Percentiles rank a stretch among this genome's conserved stretches.
Conservation (phyloP, 352 stramenopile species). For the Phytophthora ohioensis region DNA sequence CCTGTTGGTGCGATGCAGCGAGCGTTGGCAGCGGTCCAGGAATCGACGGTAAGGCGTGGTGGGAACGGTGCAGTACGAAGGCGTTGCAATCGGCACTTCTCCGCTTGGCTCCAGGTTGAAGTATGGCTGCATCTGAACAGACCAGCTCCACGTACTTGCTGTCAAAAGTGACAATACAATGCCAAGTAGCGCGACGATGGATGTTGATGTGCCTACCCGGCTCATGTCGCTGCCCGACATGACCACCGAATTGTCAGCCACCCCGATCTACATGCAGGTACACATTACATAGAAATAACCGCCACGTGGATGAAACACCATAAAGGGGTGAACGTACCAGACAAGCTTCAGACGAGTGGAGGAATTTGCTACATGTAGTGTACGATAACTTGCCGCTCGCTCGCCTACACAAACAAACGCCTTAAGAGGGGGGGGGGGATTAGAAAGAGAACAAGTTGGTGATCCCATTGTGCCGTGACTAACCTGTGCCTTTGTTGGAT, state of each 20-base stretch:
- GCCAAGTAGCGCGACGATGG: background rate
- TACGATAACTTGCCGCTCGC: background rate
- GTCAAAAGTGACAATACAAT: conserved; percentile 4
- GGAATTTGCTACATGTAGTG: background rate
- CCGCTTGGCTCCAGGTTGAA: background rate
- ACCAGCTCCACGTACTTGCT: background rate
- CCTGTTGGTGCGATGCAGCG: conserved; percentile 1
- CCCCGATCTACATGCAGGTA: too few species aligned
- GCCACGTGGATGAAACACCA: too few species aligned
- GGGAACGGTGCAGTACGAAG: conserved; percentile 13
- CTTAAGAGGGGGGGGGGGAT: background rate
- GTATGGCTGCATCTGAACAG: conserved; percentile 10
- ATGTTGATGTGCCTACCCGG: background rate
- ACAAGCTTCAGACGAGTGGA: too few species aligned
- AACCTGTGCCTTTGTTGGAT: background rate
- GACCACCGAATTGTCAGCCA: background rate
- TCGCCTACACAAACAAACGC: background rate
- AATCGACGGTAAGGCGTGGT: conserved; percentile 14
- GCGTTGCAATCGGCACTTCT: conserved; percentile 9
- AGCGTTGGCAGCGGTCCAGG: conserved; percentile 26
- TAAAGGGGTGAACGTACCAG: too few species aligned
- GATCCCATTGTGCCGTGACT: background rate
- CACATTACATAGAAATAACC: too few species aligned
- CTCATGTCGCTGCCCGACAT: conserved; percentile 21
- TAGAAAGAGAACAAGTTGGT: background rate